These are phyloP conservation scores for Corchorus capsularis DNA, from an alignment of 345 rosid species.

Conservation along the genomic window DNA sequence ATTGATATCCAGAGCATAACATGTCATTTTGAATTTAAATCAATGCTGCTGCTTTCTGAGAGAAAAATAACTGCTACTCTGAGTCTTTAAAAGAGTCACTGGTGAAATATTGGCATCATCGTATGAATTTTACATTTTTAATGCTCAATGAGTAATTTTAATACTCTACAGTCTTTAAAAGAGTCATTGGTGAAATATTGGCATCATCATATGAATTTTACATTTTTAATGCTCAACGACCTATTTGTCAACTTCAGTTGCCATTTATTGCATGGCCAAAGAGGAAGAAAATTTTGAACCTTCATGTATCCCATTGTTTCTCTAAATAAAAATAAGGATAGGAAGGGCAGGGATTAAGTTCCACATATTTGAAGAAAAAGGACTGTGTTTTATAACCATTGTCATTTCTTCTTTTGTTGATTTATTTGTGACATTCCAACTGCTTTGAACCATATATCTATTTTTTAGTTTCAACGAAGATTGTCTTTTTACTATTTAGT, in stretches of 20 bases:
- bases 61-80: not conserved
- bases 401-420: not conserved
- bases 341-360: not conserved
- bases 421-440: not conserved
- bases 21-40: not conserved
- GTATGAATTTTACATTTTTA: not conserved
- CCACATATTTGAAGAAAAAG: not conserved
- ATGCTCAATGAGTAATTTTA: not conserved
- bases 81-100: not conserved
- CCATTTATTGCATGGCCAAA: not conserved
- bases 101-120: not conserved
- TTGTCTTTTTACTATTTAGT: not conserved
- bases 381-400: not conserved
- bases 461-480: not conserved
- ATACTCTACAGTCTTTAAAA: not conserved
- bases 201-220: not conserved
- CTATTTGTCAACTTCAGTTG: not conserved
- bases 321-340: not conserved
- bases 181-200: not conserved
- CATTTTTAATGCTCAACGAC: not conserved
- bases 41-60: not conserved
- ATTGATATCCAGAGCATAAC: not conserved
- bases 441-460: not conserved
- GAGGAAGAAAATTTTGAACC: not conserved
- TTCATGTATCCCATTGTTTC: not conserved